Base-by-base conservation (phyloP, 768 basidiomycete species). In the Pleurotus pulmonarius region DNA sequence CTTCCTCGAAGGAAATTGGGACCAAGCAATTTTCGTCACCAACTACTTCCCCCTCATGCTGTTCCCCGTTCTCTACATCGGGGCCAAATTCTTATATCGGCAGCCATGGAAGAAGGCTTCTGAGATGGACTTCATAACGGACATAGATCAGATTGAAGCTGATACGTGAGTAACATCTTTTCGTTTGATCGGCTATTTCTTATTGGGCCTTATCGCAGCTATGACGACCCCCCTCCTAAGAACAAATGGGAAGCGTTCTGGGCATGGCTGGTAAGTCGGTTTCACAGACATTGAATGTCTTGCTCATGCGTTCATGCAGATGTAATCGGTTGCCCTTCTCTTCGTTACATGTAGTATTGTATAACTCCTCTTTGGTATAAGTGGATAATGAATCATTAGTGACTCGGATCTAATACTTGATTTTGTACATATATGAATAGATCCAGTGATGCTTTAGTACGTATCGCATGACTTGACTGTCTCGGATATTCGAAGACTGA, bases 41-140 rank as follows among this genome's bases (percentile, higher is more conserved):
- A 92, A 83, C 68, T 97, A 95, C 69, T 66, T 94, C 44, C 90
- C 88, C 18, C 67, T 85, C 4, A 60, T 65, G n/a, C 53, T 86
- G 29, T 92, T 94, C 83, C 91, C 92, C 16, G 52, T 94, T 49
- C 65, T 96, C 38, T 96, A 90, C 69, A 6, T 77, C 38, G 77
- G 70, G 15, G 81, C 85, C 58, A 83, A 82, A 64, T 58, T 87
- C 40, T 78, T 75, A 66, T 81, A 75, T 56, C 80, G 76, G 64
- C 71, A 73, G 43, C 73, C 74, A 16, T 61, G 75, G 24, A 73
- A 85, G 44, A 66, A 71, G 34, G 60, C 85, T 0, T 65, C 77
- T 18, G 84, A 95, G 37, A 94, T 98, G 90, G 95, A 97, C 72
- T 94, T 95, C 65, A 72, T 85, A 43, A 77, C 79, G 4, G 82